Evolutionary conservation across 352 stramenopile species (phyloP).

Genomic region (Globisporangium orthogonon): DNA sequence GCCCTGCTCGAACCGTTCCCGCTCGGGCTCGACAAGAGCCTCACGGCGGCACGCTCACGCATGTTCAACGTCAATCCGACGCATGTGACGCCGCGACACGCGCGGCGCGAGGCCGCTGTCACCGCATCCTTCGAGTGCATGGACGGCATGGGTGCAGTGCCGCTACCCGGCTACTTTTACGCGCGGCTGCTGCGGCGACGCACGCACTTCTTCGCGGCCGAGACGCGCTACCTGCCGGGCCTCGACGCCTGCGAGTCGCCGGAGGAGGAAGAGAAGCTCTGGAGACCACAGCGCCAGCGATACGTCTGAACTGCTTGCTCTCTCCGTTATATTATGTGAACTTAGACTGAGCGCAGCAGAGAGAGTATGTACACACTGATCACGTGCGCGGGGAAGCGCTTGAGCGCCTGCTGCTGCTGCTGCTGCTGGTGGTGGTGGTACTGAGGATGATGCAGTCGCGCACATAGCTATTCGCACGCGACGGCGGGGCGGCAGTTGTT

Average conservation of each 20-base stretch:
- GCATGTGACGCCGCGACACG: conserved; percentile 2
- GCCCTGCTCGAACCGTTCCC: conserved; percentile 46
- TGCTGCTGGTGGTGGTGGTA: neutral
- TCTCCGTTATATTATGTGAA: neutral
- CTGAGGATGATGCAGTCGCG: neutral
- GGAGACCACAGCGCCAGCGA: no score
- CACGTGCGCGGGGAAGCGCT: no score
- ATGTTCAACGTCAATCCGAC: conserved; percentile 7
- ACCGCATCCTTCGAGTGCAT: conserved; percentile 37
- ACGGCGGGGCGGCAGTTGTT: conserved; percentile 56
- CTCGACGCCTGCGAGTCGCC: neutral
- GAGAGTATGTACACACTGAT: neutral
- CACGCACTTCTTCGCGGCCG: conserved; percentile 37
- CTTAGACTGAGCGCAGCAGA: neutral
- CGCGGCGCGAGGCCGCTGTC: conserved; percentile 1
- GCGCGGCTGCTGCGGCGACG: conserved; percentile 27
- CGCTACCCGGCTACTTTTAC: conserved; percentile 33
- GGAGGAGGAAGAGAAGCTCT: no score
- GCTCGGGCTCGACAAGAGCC: conserved; percentile 18
- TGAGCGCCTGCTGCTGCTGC: neutral
- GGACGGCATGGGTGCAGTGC: conserved; percentile 27
- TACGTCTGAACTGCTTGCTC: no score
- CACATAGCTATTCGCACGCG: conserved; percentile 24
- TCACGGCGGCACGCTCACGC: conserved; percentile 4
- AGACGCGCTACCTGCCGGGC: conserved; percentile 13